Base-by-base conservation (phyloP, 2,329 filamentous ascomycete species). In the Cladophialophora yegresii region DNA sequence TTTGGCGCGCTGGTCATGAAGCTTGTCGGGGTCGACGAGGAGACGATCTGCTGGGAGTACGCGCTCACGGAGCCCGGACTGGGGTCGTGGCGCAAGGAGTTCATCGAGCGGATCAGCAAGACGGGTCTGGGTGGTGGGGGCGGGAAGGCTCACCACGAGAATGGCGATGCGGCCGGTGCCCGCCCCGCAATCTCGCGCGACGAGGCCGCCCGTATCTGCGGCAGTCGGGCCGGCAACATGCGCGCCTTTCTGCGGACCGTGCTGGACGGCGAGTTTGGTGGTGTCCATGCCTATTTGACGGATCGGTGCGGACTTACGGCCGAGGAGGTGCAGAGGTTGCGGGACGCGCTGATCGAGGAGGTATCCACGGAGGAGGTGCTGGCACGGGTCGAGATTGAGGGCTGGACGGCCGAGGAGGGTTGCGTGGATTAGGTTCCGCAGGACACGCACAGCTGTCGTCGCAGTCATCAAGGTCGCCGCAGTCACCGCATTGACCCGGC, bases 31-130 rank as follows among this genome's bases (percentile, higher is more conserved):
- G 86, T 90, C 0, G 75, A 80, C 1, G 82, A 86, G 67, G 78
- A 84, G 36, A 73, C 76, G 3, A 82, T 90, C n/a, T 88, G 87
- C 0, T 75, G 82, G 9, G 90, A 93, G 74, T 93, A 92, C 73
- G 79, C 82, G 16, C 78, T 91, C 9, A 91, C 88, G 0, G 85
- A 90, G 57, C 70, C 80, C 1, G 89, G 89, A 0, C 77, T 91
- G 7, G 78, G 70, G 12, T 33, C 45, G 4, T 71, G 70, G 71
- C 63, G 70, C 20, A 58, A 63, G 6, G 40, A 69, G 47, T 70
- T 72, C 62, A 71, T 72, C 36, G 60, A 69, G 30, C 62, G 68
- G 8, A 71, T 71, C 56, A 20, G 56, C 5, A 54, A 61, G 56
- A 54, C 62, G 26, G 70, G 70, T 3, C 26, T 68, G 5, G 69